Evolutionary conservation across 208 protist species (phyloP).

Genomic region (Porcisia hertigi): DNA sequence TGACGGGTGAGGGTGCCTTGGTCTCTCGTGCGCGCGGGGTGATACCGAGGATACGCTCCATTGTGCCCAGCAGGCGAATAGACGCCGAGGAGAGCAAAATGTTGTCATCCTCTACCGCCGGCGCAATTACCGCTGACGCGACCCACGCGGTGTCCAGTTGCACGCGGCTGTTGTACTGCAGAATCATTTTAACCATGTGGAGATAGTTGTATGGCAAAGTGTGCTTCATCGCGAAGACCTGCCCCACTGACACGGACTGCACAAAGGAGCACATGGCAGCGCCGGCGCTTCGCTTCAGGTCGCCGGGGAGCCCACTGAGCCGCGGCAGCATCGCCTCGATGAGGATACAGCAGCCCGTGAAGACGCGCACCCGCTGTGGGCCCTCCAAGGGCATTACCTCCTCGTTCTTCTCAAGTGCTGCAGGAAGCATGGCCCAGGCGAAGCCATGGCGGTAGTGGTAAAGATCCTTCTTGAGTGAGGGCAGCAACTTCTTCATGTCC

Average conservation of each 20-base stretch:
- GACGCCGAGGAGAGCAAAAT: constrained; percentile 74
- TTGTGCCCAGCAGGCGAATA: constrained; percentile 58
- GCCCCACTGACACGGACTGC: constrained; percentile 51
- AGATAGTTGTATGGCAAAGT: constrained; percentile 84
- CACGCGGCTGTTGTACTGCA: constrained; percentile 87
- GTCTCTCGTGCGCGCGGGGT: constrained; percentile 74
- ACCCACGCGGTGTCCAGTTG: constrained; percentile 73
- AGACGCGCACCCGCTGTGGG: constrained; percentile 76
- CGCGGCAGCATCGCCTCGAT: constrained; percentile 78
- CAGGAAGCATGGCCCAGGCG: constrained; percentile 76
- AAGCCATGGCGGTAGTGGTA: constrained; percentile 90
- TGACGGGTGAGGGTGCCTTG: constrained; percentile 75
- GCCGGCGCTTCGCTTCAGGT: constrained; percentile 49
- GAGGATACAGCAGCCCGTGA: constrained; percentile 73
- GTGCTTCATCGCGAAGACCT: constrained; percentile 85
- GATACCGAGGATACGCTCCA: constrained; percentile 70
- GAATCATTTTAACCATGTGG: constrained; percentile 77
- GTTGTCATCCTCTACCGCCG: constrained; percentile 70
- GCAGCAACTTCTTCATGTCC: constrained; percentile 75
- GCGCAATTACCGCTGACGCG: constrained; percentile 38
- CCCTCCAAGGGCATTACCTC: constrained; percentile 62
- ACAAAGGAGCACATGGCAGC: constrained; percentile 61
- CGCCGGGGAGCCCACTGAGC: constrained; percentile 63
- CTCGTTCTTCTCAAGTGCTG: constrained; percentile 75
- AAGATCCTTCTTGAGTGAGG: constrained; percentile 78